Evolutionary conservation across 352 stramenopile genomes (phyloP).

Genomic region (Phytophthora rubi): DNA sequence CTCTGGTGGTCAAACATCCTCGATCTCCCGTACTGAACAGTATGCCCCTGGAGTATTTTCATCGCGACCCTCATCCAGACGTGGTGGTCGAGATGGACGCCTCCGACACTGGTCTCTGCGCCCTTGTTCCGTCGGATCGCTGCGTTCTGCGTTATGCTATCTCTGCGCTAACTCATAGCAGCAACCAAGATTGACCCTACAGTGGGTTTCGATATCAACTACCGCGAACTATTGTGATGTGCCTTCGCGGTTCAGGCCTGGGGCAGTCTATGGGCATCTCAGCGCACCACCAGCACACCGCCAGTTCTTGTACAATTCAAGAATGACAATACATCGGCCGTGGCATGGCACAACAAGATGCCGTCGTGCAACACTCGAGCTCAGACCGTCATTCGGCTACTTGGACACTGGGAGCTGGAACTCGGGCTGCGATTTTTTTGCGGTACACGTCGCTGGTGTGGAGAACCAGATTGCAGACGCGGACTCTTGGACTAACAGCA

Average conservation of each 20-base stretch:
- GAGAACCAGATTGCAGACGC: constrained; percentile 9
- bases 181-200: neutral
- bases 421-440: too few species aligned
- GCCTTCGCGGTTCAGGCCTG: constrained; percentile 4
- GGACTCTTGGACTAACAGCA: constrained; percentile 1
- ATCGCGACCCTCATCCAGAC: neutral
- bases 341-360: neutral
- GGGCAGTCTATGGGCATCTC: neutral
- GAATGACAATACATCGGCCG: neutral
- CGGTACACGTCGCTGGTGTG: neutral
- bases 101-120: constrained; percentile 17
- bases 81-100: constrained; percentile 9
- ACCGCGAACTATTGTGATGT: neutral
- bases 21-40: neutral
- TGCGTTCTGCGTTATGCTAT: neutral
- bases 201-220: neutral
- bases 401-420: too few species aligned
- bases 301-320: neutral
- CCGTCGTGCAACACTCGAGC: neutral
- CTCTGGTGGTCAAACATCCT: neutral
- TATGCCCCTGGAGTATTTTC: neutral
- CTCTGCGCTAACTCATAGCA: neutral
- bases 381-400: too few species aligned
- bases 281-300: too few species aligned
- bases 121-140: neutral